Percentiles rank a stretch among this genome's conserved stretches.
These are phyloP conservation scores for Nicotiana otophora DNA, from an alignment of 257 asterid genomes.

Conservation along the genomic window DNA sequence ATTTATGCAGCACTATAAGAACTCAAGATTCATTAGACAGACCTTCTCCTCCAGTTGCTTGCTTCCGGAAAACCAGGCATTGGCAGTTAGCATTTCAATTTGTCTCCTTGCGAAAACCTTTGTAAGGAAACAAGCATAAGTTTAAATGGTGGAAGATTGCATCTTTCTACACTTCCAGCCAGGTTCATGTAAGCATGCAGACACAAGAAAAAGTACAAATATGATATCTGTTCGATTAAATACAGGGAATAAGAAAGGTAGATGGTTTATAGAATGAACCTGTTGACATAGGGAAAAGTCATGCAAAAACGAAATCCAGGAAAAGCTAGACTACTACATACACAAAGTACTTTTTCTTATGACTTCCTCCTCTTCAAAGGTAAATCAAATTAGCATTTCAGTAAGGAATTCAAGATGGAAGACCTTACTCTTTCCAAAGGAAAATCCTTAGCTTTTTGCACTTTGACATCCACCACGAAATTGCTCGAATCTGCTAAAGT, in stretches of 20 bases:
- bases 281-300: not conserved
- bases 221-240: not conserved
- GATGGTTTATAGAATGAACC: not conserved
- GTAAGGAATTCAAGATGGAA: not conserved
- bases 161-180: not conserved
- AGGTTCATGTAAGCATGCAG: not conserved
- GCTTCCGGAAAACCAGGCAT: conserved; percentile 69
- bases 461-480: conserved; percentile 40
- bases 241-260: not conserved
- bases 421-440: conserved; percentile 64
- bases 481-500: conserved; percentile 52
- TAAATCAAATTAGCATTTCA: not conserved
- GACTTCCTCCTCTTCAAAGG: not conserved
- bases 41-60: conserved; percentile 73
- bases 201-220: not conserved
- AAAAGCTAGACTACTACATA: not conserved
- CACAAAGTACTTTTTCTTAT: not conserved
- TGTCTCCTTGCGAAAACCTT: conserved; percentile 71
- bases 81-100: conserved; percentile 48
- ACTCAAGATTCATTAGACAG: conserved; percentile 3
- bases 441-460: conserved; percentile 54
- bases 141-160: not conserved
- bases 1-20: not conserved
- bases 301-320: not conserved
- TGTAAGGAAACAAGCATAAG: not conserved